Base-by-base conservation (phyloP, 192 early-diverging fungal genomes). In the Umbelopsis sp. region DNA sequence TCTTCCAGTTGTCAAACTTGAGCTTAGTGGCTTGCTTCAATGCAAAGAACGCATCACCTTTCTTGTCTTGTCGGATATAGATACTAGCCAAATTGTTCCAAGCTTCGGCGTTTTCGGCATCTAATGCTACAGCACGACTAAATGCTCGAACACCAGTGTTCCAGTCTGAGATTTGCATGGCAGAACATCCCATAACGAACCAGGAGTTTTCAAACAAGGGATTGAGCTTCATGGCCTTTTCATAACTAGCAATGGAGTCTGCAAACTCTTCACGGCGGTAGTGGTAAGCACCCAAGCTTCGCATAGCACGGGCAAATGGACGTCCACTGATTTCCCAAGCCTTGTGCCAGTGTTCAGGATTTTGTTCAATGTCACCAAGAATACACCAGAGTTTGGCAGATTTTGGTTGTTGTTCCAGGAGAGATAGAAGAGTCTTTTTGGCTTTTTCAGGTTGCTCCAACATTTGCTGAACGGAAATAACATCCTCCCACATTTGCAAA, bases 81-180 rank as follows among this genome's bases (percentile, higher is more conserved):
- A 93, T 88, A 1, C 90, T 91, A 4, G 95, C 94, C 68, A 99
- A 78, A 79, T 99, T 99, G 72, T 91, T 98, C 96, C 97, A 99
- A 35, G 95, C 94, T 82, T 99, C 98, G 41, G 91, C 92, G 72
- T 97, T 97, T 66, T 89, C 87, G 41, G 75, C 53, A 68, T 96
- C 91, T 20, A 98, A 71, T 18, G 78, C 67, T 7, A 92, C 90
- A 15, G 89, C 89, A 47, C 89, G 89, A 49, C 84, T 78, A 77
- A 97, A 98, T 1, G 97, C 94, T 20, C 80, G 69, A 13, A 85
- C 75, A 8, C 91, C 95, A 3, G 80, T 77, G 30, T 91, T 86
- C 90, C 90, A 97, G 47, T 95, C 88, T 65, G 88, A 84, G 10
- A 82, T 66, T 27, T 90, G 88, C 86, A 98, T 88, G 2, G 92